Evolutionary conservation across 2,329 filamentous ascomycete genomes (phyloP), one percentile per base, ranked within the genome.

Genomic region (Cadophora sp.): DNA sequence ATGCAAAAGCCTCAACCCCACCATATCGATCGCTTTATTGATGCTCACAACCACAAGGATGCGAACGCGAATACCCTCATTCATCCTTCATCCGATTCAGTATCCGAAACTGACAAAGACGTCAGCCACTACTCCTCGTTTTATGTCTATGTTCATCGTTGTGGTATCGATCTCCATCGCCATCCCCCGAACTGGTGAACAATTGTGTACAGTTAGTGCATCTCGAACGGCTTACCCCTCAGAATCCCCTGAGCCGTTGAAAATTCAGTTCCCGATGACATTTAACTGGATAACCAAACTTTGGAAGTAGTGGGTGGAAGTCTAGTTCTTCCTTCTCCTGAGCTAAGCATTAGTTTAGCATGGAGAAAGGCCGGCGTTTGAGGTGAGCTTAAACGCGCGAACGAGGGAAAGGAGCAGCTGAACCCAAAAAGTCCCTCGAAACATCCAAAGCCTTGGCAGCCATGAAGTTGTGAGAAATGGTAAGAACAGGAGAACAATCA

Each of bases 361-460:
- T 11, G 50, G 24, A 51, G 34, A 37, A 37, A 14, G 16, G 48
- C 48, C 24, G 26, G 14, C n/a, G 48, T 31, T 55, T 48, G 62
- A 43, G 19, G 29, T 64, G 48, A 43, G 24, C 62, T 29, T 53
- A 11, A 29, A 55, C 26, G 31, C 48, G 37, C 48, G 27, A 64
- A 48, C 29, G 24, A 37, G 8, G 31, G 56, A 19, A 29, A 56
- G 19, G 48, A n/a, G n/a, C 62, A 64, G 62, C 48, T 64, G 62
- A 64, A 56, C n/a, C 11, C 43, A n/a, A n/a, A 11, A 12, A 24
- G 22, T 26, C 24, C 26, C 50, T 27, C 24, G 62, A 64, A 64
- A 64, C 62, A 64, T 64, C 22, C 19, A 31, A 43, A 40, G 60
- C 46, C 60, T 62, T 31, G 46, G 60, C 43, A 27, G 29, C 19